Conservation (phyloP, 2,329 filamentous ascomycete genomes). For the Colletotrichum abscissum region DNA sequence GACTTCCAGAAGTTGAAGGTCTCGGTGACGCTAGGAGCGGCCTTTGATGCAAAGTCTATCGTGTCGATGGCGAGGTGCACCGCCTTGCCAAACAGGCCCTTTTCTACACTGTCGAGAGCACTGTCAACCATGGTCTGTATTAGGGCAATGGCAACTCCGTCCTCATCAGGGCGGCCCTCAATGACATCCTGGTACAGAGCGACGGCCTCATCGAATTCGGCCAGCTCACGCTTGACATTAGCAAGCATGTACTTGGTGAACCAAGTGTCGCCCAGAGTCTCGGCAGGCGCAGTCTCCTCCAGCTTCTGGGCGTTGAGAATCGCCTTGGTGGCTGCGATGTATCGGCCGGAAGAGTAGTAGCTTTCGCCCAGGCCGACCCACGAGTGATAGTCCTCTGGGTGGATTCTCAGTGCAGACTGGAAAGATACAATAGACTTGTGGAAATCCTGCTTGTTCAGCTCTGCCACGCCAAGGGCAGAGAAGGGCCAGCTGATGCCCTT, state of each 20-base stretch:
- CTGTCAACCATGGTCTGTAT: conserved; percentile 90
- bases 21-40: conserved; percentile 70
- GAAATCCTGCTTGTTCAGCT: conserved; percentile 94
- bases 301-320: conserved; percentile 86
- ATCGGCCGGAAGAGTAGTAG: conserved; percentile 92
- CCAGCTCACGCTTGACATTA: conserved; percentile 92
- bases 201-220: conserved; percentile 88
- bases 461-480: conserved; percentile 91
- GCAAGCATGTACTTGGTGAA: conserved; percentile 97
- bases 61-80: conserved; percentile 76
- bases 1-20: conserved; percentile 97
- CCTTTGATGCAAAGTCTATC: conserved; percentile 73
- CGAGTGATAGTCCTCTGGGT: conserved; percentile 89
- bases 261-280: conserved; percentile 76
- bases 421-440: conserved; percentile 91
- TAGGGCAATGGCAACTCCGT: conserved; percentile 87
- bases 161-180: conserved; percentile 74
- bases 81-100: conserved; percentile 88
- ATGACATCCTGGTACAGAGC: conserved; percentile 81
- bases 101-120: conserved; percentile 80
- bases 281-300: conserved; percentile 63
- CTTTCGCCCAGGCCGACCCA: conserved; percentile 98
- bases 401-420: conserved; percentile 86
- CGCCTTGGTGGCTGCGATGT: conserved; percentile 92
- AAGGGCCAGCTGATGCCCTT: conserved; percentile 97